Evolutionary conservation across 2,329 filamentous ascomycete genomes (phyloP).

Genomic region (Alternaria arborescens): DNA sequence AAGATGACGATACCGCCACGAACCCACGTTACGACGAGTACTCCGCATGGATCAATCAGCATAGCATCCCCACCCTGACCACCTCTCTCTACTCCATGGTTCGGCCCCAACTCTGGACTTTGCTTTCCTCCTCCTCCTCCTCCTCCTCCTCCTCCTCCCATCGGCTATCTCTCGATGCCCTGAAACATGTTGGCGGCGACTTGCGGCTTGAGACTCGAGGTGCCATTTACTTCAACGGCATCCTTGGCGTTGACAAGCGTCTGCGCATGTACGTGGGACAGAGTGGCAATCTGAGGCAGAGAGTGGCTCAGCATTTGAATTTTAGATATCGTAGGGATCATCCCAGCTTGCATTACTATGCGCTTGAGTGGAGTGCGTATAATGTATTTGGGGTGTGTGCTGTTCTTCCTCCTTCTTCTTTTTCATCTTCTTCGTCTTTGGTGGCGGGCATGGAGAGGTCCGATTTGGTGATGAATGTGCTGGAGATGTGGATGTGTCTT

Average conservation of each 20-base stretch:
- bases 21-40: conserved; percentile 27
- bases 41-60: conserved; percentile 27
- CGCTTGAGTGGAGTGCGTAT: conserved; percentile 39
- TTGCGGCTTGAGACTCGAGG: conserved; percentile 28
- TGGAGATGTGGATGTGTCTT: conserved; percentile 50
- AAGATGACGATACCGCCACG: conserved; percentile 4
- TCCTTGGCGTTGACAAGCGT: conserved; percentile 35
- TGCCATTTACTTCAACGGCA: conserved; percentile 39
- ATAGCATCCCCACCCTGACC: conserved; percentile 25
- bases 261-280: conserved; percentile 46
- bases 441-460: conserved; percentile 39
- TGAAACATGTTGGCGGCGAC: conserved; percentile 37
- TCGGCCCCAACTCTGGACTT: conserved; percentile 34
- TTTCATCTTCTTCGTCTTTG: no score
- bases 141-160: no score
- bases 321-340: conserved; percentile 49
- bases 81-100: conserved; percentile 31
- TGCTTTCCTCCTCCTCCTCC: conserved; percentile 26
- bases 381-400: conserved; percentile 32
- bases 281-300: conserved; percentile 31
- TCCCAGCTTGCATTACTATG: conserved; percentile 45
- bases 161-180: conserved; percentile 33
- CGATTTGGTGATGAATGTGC: conserved; percentile 40
- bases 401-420: not conserved
- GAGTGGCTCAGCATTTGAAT: conserved; percentile 43